Percentiles rank a stretch among this genome's conserved stretches.
phyloP scores from a whole-genome alignment of 345 rosid species.

The Angophora floribunda region DNA sequence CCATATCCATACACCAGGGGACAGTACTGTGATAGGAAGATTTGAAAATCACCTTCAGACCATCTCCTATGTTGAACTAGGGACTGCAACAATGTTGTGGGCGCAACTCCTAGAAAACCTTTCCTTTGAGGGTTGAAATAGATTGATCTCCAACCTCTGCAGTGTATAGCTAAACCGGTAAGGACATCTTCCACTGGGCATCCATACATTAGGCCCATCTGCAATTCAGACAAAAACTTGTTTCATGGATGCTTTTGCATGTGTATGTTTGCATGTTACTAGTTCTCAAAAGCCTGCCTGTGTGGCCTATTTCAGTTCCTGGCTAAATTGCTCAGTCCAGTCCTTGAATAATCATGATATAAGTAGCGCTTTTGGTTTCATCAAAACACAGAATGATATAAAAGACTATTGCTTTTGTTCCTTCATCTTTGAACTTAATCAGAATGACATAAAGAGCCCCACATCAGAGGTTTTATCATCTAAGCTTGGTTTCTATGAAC shows the following conservation, averaged over 20 bases:
- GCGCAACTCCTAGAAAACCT: slow-evolving; percentile 30
- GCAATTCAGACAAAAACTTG: not conserved
- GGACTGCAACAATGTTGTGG: slow-evolving; percentile 11
- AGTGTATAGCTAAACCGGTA: slow-evolving; percentile 25
- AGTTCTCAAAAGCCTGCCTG: not conserved
- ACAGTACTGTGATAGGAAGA: slow-evolving; percentile 18
- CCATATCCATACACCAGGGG: slow-evolving; percentile 15
- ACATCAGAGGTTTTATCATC: not conserved
- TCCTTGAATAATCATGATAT: not conserved
- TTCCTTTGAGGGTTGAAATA: slow-evolving; percentile 17
- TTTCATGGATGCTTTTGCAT: not conserved
- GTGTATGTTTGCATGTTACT: not conserved
- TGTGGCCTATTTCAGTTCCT: not conserved
- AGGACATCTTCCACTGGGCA: slow-evolving; percentile 29
- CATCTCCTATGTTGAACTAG: slow-evolving; percentile 33
- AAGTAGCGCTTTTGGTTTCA: not conserved
- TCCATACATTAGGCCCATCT: slow-evolving; percentile 38
- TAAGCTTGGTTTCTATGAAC: not conserved
- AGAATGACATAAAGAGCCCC: not conserved
- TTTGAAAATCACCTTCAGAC: slow-evolving; percentile 30
- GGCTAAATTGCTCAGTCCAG: not conserved
- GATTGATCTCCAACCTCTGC: slow-evolving; percentile 34
- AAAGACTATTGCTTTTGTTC: not conserved
- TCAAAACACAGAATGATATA: not conserved
- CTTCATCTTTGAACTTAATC: not conserved